A percentile compares a stretch with the other conserved stretches of the same genome.
Conservation (phyloP, 2,329 filamentous ascomycete genomes). For the Aschersonia sp. region DNA sequence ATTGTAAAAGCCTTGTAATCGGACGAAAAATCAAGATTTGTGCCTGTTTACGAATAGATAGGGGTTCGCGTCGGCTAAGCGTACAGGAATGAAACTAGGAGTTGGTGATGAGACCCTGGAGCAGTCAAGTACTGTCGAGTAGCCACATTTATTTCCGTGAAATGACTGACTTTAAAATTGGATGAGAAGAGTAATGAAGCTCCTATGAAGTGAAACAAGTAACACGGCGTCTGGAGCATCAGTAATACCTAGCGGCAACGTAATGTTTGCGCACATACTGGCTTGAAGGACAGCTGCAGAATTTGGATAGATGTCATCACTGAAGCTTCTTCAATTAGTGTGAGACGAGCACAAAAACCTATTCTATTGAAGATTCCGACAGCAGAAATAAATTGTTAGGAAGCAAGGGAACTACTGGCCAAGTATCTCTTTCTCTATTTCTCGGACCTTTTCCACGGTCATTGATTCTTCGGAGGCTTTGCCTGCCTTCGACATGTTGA, state of each 20-base stretch:
- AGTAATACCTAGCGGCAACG: too few relatives aligned
- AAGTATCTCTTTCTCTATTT: slow-evolving; percentile 29
- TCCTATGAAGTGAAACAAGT: too few relatives aligned
- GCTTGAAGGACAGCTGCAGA: too few relatives aligned
- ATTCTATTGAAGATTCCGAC: too few relatives aligned
- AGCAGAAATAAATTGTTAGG: too few relatives aligned
- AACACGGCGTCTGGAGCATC: too few relatives aligned
- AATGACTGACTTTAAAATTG: too few relatives aligned
- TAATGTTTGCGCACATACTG: too few relatives aligned
- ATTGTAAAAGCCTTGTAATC: background rate
- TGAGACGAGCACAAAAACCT: background rate
- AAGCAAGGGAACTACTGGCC: slow-evolving; percentile 15
- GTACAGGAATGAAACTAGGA: background rate
- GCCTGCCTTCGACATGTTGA: slow-evolving; percentile 32
- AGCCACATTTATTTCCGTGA: too few relatives aligned
- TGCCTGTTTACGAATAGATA: background rate
- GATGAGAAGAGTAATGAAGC: too few relatives aligned
- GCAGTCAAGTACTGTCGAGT: too few relatives aligned
- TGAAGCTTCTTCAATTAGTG: background rate
- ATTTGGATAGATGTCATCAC: too few relatives aligned
- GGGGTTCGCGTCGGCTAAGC: background rate
- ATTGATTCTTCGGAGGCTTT: slow-evolving; percentile 22
- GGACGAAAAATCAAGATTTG: background rate
- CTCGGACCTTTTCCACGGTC: slow-evolving; percentile 22
- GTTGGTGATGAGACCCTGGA: background rate